These are phyloP conservation scores for Globisporangium barbulae DNA, from an alignment of 352 stramenopile genomes.

Conservation along the genomic window DNA sequence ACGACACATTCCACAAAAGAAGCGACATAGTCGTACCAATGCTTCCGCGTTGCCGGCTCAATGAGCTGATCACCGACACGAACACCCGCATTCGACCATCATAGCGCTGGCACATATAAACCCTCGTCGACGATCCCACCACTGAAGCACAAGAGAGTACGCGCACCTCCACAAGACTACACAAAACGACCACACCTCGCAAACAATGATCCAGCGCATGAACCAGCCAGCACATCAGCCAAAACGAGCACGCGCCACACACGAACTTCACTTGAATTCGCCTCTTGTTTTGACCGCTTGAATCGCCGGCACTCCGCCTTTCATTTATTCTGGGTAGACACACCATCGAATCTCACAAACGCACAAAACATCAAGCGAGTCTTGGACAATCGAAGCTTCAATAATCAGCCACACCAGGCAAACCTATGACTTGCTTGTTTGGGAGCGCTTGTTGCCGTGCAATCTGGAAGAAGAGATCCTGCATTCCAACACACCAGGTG, in stretches of 20 bases:
- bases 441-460: background rate
- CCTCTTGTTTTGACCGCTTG: background rate
- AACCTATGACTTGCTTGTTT: conserved; percentile 2
- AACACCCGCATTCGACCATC: no score
- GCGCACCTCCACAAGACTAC: background rate
- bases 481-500: background rate
- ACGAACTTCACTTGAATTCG: background rate
- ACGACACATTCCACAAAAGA: background rate
- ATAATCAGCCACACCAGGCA: background rate
- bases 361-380: conserved; percentile 6
- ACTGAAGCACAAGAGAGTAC: background rate
- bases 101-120: no score
- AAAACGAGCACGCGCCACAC: background rate
- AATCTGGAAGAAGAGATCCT: background rate
- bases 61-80: no score
- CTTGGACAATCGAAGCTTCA: background rate
- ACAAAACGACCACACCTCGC: background rate
- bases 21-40: background rate
- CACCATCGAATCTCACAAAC: conserved; percentile 10
- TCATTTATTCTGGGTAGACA: conserved; percentile 5
- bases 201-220: background rate
- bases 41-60: background rate
- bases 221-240: background rate
- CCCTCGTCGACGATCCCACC: no score
- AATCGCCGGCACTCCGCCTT: background rate